These are phyloP conservation scores for Dittrichia graveolens DNA, from an alignment of 129 eudicot species.

Conservation along the genomic window DNA sequence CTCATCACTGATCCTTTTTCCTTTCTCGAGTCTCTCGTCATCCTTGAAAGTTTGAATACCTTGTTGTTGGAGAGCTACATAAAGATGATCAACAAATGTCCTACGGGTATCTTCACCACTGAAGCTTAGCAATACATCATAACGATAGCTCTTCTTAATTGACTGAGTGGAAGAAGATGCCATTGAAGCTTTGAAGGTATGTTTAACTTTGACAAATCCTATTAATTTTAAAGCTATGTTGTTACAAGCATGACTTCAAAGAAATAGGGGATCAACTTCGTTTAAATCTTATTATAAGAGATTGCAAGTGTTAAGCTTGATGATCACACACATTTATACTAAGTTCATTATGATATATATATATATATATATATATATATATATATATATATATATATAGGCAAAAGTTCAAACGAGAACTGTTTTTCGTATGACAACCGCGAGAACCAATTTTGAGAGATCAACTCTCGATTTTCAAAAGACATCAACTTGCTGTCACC, in stretches of 20 bases:
- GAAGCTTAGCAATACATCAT: conserved; percentile 28
- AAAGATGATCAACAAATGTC: conserved; percentile 28
- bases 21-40: conserved; percentile 26
- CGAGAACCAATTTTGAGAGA: too few relatives aligned
- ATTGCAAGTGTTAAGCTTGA: too few relatives aligned
- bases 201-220: not conserved
- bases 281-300: too few relatives aligned
- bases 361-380: too few relatives aligned
- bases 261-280: not conserved
- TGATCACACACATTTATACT: too few relatives aligned
- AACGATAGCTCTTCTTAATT: not conserved
- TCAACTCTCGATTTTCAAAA: too few relatives aligned
- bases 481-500: too few relatives aligned
- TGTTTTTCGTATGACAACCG: too few relatives aligned
- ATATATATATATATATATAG: too few relatives aligned
- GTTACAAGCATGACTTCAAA: not conserved
- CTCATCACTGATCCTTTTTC: conserved; percentile 25
- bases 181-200: not conserved
- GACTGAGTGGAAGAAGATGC: conserved; percentile 5
- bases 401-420: too few relatives aligned
- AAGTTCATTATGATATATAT: too few relatives aligned
- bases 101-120: conserved; percentile 25
- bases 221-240: not conserved
- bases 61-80: not conserved
- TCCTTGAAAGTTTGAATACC: conserved; percentile 31